A percentile compares a stretch with the other conserved stretches of the same genome.
These are phyloP conservation scores for Tricholomella constricta DNA, from an alignment of 768 basidiomycete genomes.

Conservation along the genomic window DNA sequence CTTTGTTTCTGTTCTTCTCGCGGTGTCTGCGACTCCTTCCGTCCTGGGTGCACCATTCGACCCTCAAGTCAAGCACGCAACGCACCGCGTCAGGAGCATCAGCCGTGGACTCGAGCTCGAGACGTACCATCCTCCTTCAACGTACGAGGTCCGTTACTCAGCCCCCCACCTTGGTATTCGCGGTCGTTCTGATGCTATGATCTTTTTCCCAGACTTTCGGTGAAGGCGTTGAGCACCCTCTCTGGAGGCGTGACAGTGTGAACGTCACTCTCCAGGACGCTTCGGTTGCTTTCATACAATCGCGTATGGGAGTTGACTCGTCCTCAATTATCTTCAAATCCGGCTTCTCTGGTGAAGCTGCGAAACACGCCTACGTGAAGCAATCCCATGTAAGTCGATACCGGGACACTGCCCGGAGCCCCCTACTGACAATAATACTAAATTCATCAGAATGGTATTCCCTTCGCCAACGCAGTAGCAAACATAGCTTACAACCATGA, in stretches of 20 bases:
- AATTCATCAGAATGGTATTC: conserved; percentile 18
- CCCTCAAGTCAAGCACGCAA: conserved; percentile 26
- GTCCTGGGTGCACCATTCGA: conserved; percentile 2
- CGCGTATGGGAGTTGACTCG: conserved; percentile 16
- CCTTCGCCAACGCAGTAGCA: conserved; percentile 22
- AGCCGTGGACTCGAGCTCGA: conserved; percentile 32
- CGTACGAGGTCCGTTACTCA: conserved; percentile 37
- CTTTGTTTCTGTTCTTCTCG: conserved; percentile 3
- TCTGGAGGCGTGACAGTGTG: conserved; percentile 12
- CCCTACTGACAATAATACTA: neutral
- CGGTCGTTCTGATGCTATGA: no score
- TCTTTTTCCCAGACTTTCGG: conserved; percentile 17
- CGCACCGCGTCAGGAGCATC: conserved; percentile 32
- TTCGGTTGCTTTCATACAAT: conserved; percentile 16
- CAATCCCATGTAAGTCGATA: conserved; percentile 32
- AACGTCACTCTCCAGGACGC: conserved; percentile 12
- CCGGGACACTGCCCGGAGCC: neutral
- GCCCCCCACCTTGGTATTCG: no score
- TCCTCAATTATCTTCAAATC: conserved; percentile 18
- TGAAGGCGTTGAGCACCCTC: conserved; percentile 14
- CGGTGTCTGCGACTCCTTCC: neutral
- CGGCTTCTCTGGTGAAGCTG: conserved; percentile 22
- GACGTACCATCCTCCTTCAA: conserved; percentile 37
- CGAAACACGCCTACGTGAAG: conserved; percentile 30
- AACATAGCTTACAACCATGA: conserved; percentile 20